Base-by-base conservation (phyloP, 2,329 filamentous ascomycete genomes). In the Pestalotiopsis sp. region DNA sequence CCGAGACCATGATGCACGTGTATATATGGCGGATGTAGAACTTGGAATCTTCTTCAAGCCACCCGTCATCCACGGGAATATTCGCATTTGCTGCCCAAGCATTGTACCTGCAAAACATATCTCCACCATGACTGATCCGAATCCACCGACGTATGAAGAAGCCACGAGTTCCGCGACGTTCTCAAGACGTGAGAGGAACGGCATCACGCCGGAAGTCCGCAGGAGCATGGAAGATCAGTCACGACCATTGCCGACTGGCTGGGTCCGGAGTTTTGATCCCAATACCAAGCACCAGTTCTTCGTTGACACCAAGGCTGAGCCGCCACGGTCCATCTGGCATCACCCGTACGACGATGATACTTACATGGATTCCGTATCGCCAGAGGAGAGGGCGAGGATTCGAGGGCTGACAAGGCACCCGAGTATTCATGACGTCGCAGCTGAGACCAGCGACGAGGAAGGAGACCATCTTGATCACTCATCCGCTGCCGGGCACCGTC, bases 191-290 rank as follows among this genome's bases (percentile, higher is more conserved):
- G 76, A 78, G 35, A 79, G 82, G 67, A 86, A 85, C 81, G 84
- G 83, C 65, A 89, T 89, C 56, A 84, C 87, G 0, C 79, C 82
- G 1, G 78, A 80, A 11, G 77, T 78, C 40, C 82, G 87, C 13
- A 82, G 87, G n/a, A 85, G 82, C 26, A 90, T 90, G 87, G 88
- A 90, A 79, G 88, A 90, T 71, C 86, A 89, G 72, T 76, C 80
- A 9, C 82, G 88, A 4, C 79, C 83, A 1, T 79, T 89, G 0
- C 87, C 88, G 0, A 68, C 76, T 14, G 86, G 87, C 56, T 90
- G 88, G 88, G 78, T 89, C 1, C 80, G 88, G 3, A 81, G 83
- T 68, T 89, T 84, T 75, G 88, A 90, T 73, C 74, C 81, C 0
- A 73, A 84, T 64, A 81, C 80, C 13, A 74, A 83, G 20, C 88